Evolutionary conservation across 1,284 basidiomycete genomes (phyloP).

Genomic region (Golubevia pallescens): DNA sequence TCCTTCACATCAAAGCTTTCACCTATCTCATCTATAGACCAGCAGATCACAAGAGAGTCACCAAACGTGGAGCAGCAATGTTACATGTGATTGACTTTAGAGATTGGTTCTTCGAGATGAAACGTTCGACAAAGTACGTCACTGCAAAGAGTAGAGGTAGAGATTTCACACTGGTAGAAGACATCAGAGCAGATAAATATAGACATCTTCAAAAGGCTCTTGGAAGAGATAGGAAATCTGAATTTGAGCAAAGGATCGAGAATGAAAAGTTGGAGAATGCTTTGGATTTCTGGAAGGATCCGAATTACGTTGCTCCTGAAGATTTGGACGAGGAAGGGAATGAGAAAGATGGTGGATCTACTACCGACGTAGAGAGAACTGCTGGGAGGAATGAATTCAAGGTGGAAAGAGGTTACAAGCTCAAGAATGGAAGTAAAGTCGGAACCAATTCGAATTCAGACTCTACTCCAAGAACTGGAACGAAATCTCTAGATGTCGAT

Average conservation of each 20-base stretch:
- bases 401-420: not conserved
- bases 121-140: conserved; percentile 29
- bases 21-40: conserved; percentile 73
- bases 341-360: conserved; percentile 4
- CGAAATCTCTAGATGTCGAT: not conserved
- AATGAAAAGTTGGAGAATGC: conserved; percentile 19
- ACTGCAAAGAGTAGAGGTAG: conserved; percentile 27
- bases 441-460: not conserved
- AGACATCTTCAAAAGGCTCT: conserved; percentile 35
- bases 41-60: conserved; percentile 25
- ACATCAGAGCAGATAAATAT: conserved; percentile 34
- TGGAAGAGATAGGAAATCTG: conserved; percentile 24
- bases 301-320: not conserved
- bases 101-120: conserved; percentile 50
- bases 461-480: not conserved
- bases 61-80: conserved; percentile 20
- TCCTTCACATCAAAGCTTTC: conserved; percentile 78
- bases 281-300: conserved; percentile 29
- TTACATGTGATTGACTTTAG: conserved; percentile 43
- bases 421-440: not conserved
- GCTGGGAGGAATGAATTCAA: not conserved
- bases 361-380: not conserved
- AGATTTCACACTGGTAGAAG: conserved; percentile 34
- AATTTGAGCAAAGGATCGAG: conserved; percentile 17
- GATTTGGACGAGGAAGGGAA: conserved; percentile 1